These are phyloP conservation scores for Pyrenochaeta sp. DNA, from an alignment of 2,329 filamentous ascomycete genomes.

Conservation along the genomic window DNA sequence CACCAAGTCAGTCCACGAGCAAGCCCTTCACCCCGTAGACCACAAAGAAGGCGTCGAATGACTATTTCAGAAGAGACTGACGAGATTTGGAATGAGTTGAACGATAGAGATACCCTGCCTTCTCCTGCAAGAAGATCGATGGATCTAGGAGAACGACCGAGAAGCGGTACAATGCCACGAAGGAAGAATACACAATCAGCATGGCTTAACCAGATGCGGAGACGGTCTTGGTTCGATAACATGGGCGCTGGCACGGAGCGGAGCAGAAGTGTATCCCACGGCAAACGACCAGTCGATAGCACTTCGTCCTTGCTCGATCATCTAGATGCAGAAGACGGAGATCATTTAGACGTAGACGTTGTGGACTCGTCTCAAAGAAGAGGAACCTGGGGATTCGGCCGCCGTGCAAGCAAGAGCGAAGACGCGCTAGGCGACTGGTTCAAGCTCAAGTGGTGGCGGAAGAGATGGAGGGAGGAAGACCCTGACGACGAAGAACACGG, in stretches of 20 bases:
- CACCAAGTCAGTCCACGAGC: conserved; percentile 28
- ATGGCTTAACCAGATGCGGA: conserved; percentile 44
- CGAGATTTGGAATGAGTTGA: conserved; percentile 88
- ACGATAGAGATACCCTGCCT: conserved; percentile 61
- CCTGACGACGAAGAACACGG: conserved; percentile 21
- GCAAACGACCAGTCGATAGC: conserved; percentile 35
- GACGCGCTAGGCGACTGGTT: conserved; percentile 46
- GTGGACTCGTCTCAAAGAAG: conserved; percentile 23
- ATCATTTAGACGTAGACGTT: conserved; percentile 38
- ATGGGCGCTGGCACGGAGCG: conserved; percentile 25
- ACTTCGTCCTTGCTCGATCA: conserved; percentile 33
- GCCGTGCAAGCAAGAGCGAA: conserved; percentile 25
- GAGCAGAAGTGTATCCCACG: conserved; percentile 34
- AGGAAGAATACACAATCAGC: conserved; percentile 39
- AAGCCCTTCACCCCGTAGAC: conserved; percentile 33
- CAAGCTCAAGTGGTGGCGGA: conserved; percentile 49
- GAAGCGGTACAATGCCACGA: conserved; percentile 44
- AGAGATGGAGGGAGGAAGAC: conserved; percentile 41
- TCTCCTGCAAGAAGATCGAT: conserved; percentile 39
- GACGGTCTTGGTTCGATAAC: conserved; percentile 47
- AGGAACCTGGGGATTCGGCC: conserved; percentile 36
- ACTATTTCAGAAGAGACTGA: conserved; percentile 71
- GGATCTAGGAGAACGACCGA: conserved; percentile 40
- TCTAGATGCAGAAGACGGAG: conserved; percentile 39
- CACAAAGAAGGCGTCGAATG: conserved; percentile 43